These are phyloP conservation scores for Polyporus tsugae DNA, from an alignment of 1,284 basidiomycete genomes.

Conservation along the genomic window DNA sequence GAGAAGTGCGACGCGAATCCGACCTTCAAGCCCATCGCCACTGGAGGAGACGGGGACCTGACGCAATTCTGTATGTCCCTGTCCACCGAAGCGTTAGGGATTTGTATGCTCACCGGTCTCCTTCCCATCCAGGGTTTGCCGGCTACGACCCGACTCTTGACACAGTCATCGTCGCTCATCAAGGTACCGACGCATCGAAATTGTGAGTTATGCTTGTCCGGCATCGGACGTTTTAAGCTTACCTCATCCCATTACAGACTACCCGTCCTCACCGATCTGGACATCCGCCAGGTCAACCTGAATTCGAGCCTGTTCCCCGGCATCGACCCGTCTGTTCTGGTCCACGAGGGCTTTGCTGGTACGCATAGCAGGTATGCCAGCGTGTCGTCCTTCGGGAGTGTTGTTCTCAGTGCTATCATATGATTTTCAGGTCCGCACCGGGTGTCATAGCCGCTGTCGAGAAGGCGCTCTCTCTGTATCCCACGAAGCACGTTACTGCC, in stretches of 20 bases:
- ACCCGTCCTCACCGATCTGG: constrained; percentile 17
- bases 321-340: constrained; percentile 49
- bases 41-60: constrained; percentile 17
- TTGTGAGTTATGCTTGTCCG: constrained; percentile 6
- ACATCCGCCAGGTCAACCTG: constrained; percentile 50
- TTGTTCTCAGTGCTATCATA: not conserved
- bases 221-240: not conserved
- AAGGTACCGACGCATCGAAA: constrained; percentile 34
- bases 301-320: constrained; percentile 62
- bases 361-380: constrained; percentile 55
- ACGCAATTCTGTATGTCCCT: constrained; percentile 20
- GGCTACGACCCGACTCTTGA: constrained; percentile 19
- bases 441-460: constrained; percentile 46
- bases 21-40: constrained; percentile 11
- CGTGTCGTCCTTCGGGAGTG: not conserved
- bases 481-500: constrained; percentile 41
- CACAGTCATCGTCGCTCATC: constrained; percentile 31
- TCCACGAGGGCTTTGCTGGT: constrained; percentile 60
- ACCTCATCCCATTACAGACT: not conserved
- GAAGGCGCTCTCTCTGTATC: constrained; percentile 38
- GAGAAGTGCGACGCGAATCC: constrained; percentile 59
- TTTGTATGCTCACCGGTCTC: not conserved
- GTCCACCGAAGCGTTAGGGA: not conserved
- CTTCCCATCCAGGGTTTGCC: constrained; percentile 16
- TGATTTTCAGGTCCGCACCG: constrained; percentile 36